Evolutionary conservation across 1,284 basidiomycete species (phyloP).

Genomic region (Pseudozyma sp.): DNA sequence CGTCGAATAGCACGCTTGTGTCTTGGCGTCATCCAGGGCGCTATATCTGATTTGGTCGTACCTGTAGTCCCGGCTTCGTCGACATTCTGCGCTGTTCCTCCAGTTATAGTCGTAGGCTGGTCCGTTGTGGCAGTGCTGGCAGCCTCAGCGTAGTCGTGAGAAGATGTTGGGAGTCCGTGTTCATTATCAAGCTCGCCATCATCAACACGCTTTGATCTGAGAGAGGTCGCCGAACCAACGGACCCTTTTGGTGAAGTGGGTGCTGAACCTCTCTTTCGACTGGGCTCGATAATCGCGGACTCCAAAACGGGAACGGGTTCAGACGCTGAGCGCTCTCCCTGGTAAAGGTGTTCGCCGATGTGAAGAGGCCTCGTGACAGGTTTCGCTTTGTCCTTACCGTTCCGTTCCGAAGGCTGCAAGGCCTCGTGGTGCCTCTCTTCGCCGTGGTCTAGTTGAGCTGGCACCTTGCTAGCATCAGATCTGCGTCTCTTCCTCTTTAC

Average conservation of each 20-base stretch:
- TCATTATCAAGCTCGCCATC: neutral
- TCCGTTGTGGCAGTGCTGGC: neutral
- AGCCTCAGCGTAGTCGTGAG: neutral
- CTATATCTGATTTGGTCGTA: slow-evolving; percentile 23
- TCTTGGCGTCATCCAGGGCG: slow-evolving; percentile 29
- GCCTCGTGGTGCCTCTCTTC: too few relatives aligned
- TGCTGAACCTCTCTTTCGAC: neutral
- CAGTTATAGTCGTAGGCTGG: neutral
- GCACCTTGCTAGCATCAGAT: too few relatives aligned
- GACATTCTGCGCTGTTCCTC: neutral
- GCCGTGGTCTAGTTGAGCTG: too few relatives aligned
- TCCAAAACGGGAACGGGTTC: neutral
- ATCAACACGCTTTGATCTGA: neutral
- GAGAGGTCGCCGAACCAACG: neutral
- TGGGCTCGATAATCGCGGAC: neutral
- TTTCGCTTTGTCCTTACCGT: neutral
- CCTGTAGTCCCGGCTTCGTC: neutral
- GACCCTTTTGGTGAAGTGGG: neutral
- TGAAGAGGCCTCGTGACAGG: neutral
- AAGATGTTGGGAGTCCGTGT: neutral
- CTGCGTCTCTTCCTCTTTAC: too few relatives aligned
- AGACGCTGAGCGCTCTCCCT: neutral
- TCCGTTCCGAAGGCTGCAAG: too few relatives aligned
- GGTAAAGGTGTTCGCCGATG: neutral
- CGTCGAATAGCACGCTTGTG: slow-evolving; percentile 29